Conservation (phyloP, 73 alveolate genomes). For the Paramecium biaurelia region DNA sequence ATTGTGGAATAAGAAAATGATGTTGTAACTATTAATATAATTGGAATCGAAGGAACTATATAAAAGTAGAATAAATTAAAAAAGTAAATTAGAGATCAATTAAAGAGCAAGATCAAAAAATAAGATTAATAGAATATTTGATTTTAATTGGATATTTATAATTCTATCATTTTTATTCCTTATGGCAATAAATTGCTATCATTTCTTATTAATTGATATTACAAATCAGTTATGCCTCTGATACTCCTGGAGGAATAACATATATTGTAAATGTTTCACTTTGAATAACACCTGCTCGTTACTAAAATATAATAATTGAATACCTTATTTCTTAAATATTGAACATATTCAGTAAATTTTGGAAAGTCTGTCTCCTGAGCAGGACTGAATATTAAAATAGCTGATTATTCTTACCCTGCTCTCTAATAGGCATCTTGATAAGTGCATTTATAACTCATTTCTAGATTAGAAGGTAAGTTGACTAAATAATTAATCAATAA, state of each 20-base stretch:
- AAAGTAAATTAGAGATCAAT: not conserved
- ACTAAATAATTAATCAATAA: not conserved
- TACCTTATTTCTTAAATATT: constrained; percentile 18
- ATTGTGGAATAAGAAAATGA: not conserved
- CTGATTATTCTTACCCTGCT: not conserved
- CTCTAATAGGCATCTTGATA: constrained; percentile 3
- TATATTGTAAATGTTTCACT: constrained; percentile 21
- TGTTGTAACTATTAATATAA: not conserved
- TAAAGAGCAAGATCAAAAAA: not conserved
- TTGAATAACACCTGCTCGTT: constrained; percentile 20
- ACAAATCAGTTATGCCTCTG: not conserved
- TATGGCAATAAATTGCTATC: constrained; percentile 39
- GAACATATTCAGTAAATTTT: not conserved
- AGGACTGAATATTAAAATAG: constrained; percentile 9
- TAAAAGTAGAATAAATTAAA: too few species aligned
- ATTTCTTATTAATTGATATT: not conserved
- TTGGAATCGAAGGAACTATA: not conserved
- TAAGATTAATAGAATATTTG: not conserved
- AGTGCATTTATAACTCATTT: constrained; percentile 50
- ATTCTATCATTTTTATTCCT: not conserved
- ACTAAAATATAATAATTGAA: not conserved
- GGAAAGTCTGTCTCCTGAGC: not conserved
- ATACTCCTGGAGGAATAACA: constrained; percentile 48
- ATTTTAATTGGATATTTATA: not conserved
- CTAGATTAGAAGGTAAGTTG: constrained; percentile 18